phyloP scores from a whole-genome alignment of 305 asterid species.

The Fraxinus nigra region DNA sequence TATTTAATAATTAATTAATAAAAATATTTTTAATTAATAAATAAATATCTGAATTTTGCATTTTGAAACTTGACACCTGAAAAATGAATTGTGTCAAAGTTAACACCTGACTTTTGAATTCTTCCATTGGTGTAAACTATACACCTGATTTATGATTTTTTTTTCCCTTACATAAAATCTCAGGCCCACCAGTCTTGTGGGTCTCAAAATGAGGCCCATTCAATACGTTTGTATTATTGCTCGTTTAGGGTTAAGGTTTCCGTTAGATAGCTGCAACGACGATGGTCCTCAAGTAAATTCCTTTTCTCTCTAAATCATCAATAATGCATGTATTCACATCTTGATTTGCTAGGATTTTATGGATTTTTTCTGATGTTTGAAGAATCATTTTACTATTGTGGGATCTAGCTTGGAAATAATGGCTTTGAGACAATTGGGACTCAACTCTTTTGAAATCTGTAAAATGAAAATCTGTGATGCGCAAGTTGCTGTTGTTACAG shows the following conservation, averaged over 20 bases:
- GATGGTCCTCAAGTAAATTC: conserved; percentile 11
- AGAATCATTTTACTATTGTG: not conserved
- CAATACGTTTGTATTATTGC: not conserved
- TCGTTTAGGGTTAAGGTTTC: not conserved
- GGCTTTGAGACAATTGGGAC: not conserved
- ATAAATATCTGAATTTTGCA: too few species aligned
- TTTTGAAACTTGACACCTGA: too few species aligned
- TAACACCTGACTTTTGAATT: too few species aligned
- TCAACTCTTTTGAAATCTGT: not conserved
- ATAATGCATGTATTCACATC: not conserved
- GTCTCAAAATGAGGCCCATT: not conserved
- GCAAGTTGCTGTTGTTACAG: not conserved
- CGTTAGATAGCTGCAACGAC: not conserved
- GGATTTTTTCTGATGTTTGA: not conserved
- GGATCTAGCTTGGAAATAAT: not conserved
- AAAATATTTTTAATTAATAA: too few species aligned
- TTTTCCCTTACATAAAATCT: too few species aligned
- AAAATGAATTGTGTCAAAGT: too few species aligned
- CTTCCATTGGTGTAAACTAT: too few species aligned
- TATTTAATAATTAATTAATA: too few species aligned
- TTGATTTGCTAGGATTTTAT: not conserved
- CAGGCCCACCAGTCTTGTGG: not conserved
- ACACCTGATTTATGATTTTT: too few species aligned
- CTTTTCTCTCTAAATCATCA: not conserved
- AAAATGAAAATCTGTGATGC: not conserved